Evolutionary conservation across 306 rosid species (phyloP).

Genomic region (Vigna nakashimae): DNA sequence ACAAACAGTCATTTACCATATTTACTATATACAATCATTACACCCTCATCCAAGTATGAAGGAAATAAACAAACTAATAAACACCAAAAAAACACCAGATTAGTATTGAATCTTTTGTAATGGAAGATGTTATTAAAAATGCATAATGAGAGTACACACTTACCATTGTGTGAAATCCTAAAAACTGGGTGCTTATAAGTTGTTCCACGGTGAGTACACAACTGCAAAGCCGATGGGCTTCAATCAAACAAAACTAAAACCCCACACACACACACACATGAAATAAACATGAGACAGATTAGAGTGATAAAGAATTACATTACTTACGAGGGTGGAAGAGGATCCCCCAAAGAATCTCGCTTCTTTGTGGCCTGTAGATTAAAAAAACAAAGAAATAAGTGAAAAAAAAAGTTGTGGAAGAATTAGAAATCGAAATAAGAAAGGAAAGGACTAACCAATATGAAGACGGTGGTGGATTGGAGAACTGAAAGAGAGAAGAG

Average conservation of each 20-base stretch:
- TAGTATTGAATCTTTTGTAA: background rate
- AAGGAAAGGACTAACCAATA: background rate
- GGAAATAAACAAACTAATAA: background rate
- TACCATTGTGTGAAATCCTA: conserved; percentile 43
- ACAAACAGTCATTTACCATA: background rate
- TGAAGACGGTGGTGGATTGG: background rate
- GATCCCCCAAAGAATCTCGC: conserved; percentile 17
- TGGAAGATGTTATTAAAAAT: background rate
- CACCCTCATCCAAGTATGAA: background rate
- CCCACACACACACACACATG: background rate
- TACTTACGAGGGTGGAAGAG: conserved; percentile 37
- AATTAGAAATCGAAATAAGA: background rate
- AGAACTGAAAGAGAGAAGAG: conserved; percentile 30
- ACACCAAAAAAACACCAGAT: background rate
- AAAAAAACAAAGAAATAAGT: conserved; percentile 4
- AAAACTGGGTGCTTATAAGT: conserved; percentile 29
- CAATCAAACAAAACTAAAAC: conserved; percentile 15
- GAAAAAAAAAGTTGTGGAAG: background rate
- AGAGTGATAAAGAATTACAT: background rate
- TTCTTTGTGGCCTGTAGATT: conserved; percentile 34
- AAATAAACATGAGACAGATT: too few relatives aligned
- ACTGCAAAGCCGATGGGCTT: conserved; percentile 52
- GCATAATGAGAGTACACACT: conserved; percentile 44
- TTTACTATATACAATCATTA: background rate
- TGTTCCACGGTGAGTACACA: conserved; percentile 40